These are phyloP conservation scores for Neoconidiobolus thromboides DNA, from an alignment of 371 early-diverging fungal genomes.

Conservation along the genomic window DNA sequence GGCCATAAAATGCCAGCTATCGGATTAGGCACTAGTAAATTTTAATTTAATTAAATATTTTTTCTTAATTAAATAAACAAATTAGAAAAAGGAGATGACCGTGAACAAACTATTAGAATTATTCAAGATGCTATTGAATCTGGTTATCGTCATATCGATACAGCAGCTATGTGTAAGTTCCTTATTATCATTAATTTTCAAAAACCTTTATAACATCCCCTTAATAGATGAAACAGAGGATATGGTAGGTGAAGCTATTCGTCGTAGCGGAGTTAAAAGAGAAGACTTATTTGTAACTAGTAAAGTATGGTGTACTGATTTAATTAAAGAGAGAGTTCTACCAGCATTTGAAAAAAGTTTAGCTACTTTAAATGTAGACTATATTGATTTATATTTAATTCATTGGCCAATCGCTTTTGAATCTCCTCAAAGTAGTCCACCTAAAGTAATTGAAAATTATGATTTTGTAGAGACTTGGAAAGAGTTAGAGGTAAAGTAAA, in stretches of 20 bases:
- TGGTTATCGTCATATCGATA: slow-evolving; percentile 65
- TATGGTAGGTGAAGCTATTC: slow-evolving; percentile 59
- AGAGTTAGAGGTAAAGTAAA: slow-evolving; percentile 45
- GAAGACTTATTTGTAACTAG: slow-evolving; percentile 67
- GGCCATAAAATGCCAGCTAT: slow-evolving; percentile 5
- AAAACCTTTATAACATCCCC: slow-evolving; percentile 13
- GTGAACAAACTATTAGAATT: slow-evolving; percentile 30
- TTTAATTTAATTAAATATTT: neutral
- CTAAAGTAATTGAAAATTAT: slow-evolving; percentile 18
- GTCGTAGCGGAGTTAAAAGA: slow-evolving; percentile 31
- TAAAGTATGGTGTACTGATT: slow-evolving; percentile 80
- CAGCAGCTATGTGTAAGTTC: slow-evolving; percentile 21
- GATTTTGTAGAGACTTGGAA: slow-evolving; percentile 40
- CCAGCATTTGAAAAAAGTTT: slow-evolving; percentile 45
- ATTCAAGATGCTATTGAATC: slow-evolving; percentile 29
- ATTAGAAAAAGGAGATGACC: slow-evolving; percentile 3
- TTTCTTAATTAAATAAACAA: too few relatives aligned
- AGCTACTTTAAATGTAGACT: slow-evolving; percentile 48
- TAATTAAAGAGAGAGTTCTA: slow-evolving; percentile 43
- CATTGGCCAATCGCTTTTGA: slow-evolving; percentile 21
- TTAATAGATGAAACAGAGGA: slow-evolving; percentile 60
- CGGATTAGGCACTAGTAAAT: slow-evolving; percentile 6
- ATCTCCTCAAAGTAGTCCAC: slow-evolving; percentile 7
- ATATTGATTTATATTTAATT: slow-evolving; percentile 80
- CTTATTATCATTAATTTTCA: neutral